phyloP scores from a whole-genome alignment of 2,329 filamentous ascomycete species.

The Zymoseptoria tritici region DNA sequence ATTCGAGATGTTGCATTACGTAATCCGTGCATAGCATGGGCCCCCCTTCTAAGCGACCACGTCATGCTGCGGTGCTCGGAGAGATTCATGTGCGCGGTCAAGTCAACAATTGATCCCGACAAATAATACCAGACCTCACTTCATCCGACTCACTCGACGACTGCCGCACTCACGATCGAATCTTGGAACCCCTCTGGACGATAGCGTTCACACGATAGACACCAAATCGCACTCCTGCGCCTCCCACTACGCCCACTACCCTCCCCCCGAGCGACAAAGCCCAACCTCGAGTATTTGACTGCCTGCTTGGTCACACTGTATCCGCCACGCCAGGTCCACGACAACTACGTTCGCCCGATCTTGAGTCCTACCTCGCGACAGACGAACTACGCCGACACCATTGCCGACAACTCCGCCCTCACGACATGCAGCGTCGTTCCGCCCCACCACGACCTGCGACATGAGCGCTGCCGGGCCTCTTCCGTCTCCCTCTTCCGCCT shows the following conservation, averaged over 20 bases:
- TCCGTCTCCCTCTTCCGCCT: constrained; percentile 4
- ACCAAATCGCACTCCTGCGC: background rate
- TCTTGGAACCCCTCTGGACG: background rate
- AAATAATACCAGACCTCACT: background rate
- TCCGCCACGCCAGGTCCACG: background rate
- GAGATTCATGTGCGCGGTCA: background rate
- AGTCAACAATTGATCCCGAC: background rate
- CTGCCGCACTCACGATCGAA: background rate
- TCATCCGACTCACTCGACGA: background rate
- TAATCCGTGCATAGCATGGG: no score
- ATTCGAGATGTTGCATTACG: no score
- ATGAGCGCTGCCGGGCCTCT: constrained; percentile 33
- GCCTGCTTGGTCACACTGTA: constrained; percentile 4
- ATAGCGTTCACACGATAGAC: background rate
- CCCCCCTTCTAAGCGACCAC: no score
- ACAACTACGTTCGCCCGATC: background rate
- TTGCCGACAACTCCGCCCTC: background rate
- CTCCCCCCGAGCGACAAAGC: background rate
- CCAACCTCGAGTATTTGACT: background rate
- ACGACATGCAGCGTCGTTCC: constrained; percentile 6
- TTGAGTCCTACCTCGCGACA: background rate
- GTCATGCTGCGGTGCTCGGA: no score
- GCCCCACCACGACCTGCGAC: constrained; percentile 17
- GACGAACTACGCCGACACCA: background rate
- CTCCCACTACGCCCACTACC: background rate